These are phyloP conservation scores for Lactarius trivialis DNA, from an alignment of 768 basidiomycete species.

Conservation along the genomic window DNA sequence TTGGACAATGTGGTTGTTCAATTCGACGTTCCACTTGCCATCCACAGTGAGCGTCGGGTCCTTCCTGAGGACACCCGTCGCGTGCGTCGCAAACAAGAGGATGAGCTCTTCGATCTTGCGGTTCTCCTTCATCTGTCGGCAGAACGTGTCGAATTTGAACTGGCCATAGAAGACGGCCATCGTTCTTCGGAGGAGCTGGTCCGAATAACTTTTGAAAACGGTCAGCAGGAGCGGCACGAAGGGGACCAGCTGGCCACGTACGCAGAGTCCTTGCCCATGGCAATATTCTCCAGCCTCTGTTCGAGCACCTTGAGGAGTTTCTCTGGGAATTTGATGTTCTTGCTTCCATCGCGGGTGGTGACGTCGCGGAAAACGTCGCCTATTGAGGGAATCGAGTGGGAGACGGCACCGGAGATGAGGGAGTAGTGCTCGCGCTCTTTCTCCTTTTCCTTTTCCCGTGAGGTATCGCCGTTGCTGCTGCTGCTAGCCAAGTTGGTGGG, in stretches of 20 bases:
- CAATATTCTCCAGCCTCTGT: constrained; percentile 82
- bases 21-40: constrained; percentile 79
- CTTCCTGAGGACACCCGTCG: constrained; percentile 83
- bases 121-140: constrained; percentile 89
- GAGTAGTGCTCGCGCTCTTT: constrained; percentile 62
- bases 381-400: constrained; percentile 49
- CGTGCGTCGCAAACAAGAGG: constrained; percentile 89
- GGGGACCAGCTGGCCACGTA: constrained; percentile 45
- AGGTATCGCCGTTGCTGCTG: constrained; percentile 24
- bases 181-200: constrained; percentile 82
- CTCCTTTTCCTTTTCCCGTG: constrained; percentile 41
- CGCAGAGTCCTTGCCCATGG: constrained; percentile 88
- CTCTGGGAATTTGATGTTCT: constrained; percentile 90
- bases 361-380: constrained; percentile 78
- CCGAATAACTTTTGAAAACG: constrained; percentile 59
- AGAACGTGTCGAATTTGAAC: constrained; percentile 78
- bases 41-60: constrained; percentile 79
- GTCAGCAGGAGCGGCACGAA: neutral
- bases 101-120: constrained; percentile 97
- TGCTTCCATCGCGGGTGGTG: constrained; percentile 54
- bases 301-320: constrained; percentile 89
- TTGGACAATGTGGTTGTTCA: constrained; percentile 85
- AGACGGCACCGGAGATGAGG: constrained; percentile 57
- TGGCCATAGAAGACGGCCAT: constrained; percentile 92
- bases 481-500: constrained; percentile 29